Base-by-base conservation (phyloP, 108 stramenopile genomes). In the Nitzschia inconspicua region DNA sequence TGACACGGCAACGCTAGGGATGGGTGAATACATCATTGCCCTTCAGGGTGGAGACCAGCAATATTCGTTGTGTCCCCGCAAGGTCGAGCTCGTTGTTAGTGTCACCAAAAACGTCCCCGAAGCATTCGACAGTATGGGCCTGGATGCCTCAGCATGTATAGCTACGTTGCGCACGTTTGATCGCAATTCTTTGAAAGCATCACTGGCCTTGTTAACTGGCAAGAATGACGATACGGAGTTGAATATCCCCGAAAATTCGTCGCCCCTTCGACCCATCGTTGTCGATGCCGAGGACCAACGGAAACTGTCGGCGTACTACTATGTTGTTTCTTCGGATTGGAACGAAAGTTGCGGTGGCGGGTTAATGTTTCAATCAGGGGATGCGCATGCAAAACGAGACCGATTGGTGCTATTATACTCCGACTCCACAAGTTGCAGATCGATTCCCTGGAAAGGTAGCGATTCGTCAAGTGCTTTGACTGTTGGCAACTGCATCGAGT, bases 41-140 rank as follows among this genome's bases (percentile, higher is more conserved):
- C 44, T 79, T 25, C 55, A 44, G 16, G 78, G 78, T 40, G 78
- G 78, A 3, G 52, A 70, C 31, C 59, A 70, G 16, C 73, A 75
- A 41, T 79, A 79, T 19, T 24, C 37, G 7, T 7, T 37, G 14
- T 64, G 60, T 35, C 78, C 78, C 14, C 19, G 78, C 3, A 65
- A 39, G 11, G 64, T 78, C 9, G 77, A 78, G 48, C 47, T 46
- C 2, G 72, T 78, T 3, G 77, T 78, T 11, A 48, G 44, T 27
- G 31, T 54, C 1, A 74, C 72, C 27, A 69, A 65, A 35, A 63
- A 74, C 47, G 7, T 74, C 28, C 63, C 77, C 3, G 67, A 52
- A 37, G 32, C 47, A 4, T 43, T 68, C 0, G 35, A 37, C 22
- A 16, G 34, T 18, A 6, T 34, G 20, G 35, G n/a, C 4, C 32